Base-by-base conservation (phyloP, 176 grass and related monocot genomes). In the Oryza officinalis region DNA sequence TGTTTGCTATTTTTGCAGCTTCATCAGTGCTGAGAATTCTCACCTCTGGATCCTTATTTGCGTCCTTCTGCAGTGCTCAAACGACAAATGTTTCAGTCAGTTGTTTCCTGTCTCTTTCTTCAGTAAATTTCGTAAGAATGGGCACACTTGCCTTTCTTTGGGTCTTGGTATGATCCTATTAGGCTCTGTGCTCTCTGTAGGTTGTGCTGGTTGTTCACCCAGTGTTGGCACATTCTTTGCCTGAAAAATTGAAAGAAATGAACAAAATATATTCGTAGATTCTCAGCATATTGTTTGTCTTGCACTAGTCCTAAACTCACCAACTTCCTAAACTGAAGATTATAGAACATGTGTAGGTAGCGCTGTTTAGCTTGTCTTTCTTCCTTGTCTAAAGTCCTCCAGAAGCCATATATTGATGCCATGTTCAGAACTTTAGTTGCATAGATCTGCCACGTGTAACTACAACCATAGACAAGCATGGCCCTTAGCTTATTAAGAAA, bases 391-490 rank as follows among this genome's bases (percentile, higher is more conserved):
- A 96, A 35, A 63, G 91, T 94, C 78, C 75, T 92, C 96, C 93
- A 99, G 66, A 99, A 99, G 52, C 85, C 86, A 28, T 99, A 99
- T 10, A 85, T 86, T 22, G 91, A 90, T 38, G 91, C 93, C 96
- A 99, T 96, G 49, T 96, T 94, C 52, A 99, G 71, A 41, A 94
- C 91, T 69, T 74, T 96, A 60, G 76, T 90, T 10, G 96, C 96
- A 22, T 99, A 99, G 20, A 99, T 99, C 86, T 99, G 95, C 96
- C 96, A 96, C 28, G 96, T 99, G 81, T 99, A 99, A 70, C 96
- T 99, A 86, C 67, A 46, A 77, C 72, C 44, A 75, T 38, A 65
- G 0, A 63, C 15, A 65, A 6, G 13, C 6, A 67, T 27, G 66
- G 15, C 17, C 49, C 17, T 54, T 54, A n/a, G 52, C 20, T 57